Percentiles rank a stretch among this genome's conserved stretches.
Evolutionary conservation across 139 green algal species (phyloP).

Genomic region (Tetraselmis chui): DNA sequence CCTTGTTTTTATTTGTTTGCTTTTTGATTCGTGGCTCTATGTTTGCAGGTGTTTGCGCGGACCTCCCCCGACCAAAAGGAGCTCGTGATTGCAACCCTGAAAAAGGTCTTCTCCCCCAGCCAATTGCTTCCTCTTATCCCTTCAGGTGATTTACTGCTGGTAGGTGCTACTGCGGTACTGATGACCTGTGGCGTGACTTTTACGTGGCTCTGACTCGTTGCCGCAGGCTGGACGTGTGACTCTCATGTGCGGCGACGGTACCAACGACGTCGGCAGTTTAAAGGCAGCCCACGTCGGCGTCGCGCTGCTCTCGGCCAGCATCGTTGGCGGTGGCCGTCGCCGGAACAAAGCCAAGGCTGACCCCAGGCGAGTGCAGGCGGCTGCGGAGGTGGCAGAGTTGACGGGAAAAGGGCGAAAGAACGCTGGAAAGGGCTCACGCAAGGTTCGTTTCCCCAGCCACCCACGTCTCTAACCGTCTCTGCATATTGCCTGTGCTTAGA

Average conservation of each 20-base stretch:
- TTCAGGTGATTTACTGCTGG: no score
- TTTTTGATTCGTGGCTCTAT: neutral
- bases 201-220: neutral
- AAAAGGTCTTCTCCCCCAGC: conserved; percentile 15
- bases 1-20: neutral
- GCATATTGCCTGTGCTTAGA: no score
- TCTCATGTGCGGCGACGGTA: conserved; percentile 97
- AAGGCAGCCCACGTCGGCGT: conserved; percentile 32
- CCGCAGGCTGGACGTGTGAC: conserved; percentile 50
- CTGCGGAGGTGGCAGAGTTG: no score
- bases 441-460: no score
- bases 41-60: conserved; percentile 76
- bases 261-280: conserved; percentile 95
- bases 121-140: neutral
- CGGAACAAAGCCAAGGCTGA: no score
- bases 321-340: neutral
- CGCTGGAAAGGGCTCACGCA: no score
- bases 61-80: conserved; percentile 95
- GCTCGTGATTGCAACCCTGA: conserved; percentile 78
- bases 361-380: no score
- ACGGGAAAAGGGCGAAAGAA: no score
- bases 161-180: no score
- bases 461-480: no score
- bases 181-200: no score
- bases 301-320: conserved; percentile 27